Evolutionary conservation across 768 basidiomycete species (phyloP).

Genomic region (Tylopilus vinaceipallidus): DNA sequence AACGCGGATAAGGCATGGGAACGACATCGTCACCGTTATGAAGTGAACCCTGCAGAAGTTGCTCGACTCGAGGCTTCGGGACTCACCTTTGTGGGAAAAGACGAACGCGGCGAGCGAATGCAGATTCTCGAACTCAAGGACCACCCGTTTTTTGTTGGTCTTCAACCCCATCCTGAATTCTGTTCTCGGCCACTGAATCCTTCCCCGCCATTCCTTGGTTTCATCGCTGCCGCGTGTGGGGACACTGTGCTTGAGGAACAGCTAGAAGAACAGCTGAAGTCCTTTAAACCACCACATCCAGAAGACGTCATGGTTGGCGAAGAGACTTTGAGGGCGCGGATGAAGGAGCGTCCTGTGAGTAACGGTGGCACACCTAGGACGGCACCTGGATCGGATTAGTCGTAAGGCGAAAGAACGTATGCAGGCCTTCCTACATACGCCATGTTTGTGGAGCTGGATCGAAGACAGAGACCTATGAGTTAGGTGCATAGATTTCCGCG

Average conservation of each 20-base stretch:
- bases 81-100: conserved; percentile 80
- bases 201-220: conserved; percentile 94
- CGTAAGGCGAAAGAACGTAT: background rate
- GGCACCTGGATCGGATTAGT: conserved; percentile 21
- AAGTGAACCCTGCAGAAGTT: conserved; percentile 91
- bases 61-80: conserved; percentile 68
- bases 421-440: no score
- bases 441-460: background rate
- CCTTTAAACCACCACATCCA: conserved; percentile 75
- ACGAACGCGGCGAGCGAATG: conserved; percentile 97
- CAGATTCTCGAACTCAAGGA: conserved; percentile 89
- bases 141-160: conserved; percentile 90
- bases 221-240: conserved; percentile 78
- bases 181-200: conserved; percentile 98
- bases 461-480: no score
- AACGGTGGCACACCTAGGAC: conserved; percentile 23
- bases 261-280: conserved; percentile 56
- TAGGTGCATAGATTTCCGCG: background rate
- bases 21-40: conserved; percentile 92
- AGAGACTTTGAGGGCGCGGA: conserved; percentile 44
- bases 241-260: conserved; percentile 63
- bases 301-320: conserved; percentile 73
- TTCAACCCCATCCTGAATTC: conserved; percentile 98
- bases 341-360: conserved; percentile 30
- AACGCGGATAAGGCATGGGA: conserved; percentile 87